phyloP scores from a whole-genome alignment of 75 land plant species.

The Azolla pinnata region DNA sequence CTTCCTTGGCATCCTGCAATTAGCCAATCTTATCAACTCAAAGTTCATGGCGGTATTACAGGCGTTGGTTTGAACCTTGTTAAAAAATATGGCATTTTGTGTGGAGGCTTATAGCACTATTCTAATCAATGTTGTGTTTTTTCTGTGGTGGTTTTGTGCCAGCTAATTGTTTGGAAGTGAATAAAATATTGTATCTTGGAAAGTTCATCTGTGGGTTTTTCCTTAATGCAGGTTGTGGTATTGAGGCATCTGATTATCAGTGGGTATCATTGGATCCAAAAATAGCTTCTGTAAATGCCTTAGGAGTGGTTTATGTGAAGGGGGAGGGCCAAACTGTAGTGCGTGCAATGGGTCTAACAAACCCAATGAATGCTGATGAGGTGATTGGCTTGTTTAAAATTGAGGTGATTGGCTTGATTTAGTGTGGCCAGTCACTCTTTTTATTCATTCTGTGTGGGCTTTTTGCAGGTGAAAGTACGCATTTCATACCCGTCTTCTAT shows the following conservation, averaged over 20 bases:
- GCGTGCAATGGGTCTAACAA: constrained; percentile 56
- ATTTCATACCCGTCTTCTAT: constrained; percentile 71
- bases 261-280: constrained; percentile 68
- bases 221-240: constrained; percentile 62
- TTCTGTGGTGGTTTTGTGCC: constrained; percentile 1
- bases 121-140: too few species aligned
- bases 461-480: constrained; percentile 46
- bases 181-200: not conserved
- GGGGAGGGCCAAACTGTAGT: constrained; percentile 63
- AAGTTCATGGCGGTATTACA: constrained; percentile 65
- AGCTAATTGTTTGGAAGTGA: too few species aligned
- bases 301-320: constrained; percentile 52
- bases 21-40: constrained; percentile 57
- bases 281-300: constrained; percentile 50
- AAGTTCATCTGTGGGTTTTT: not conserved
- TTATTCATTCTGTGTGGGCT: constrained; percentile 3
- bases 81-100: too few species aligned
- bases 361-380: constrained; percentile 76
- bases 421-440: not conserved
- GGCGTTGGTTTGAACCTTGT: too few species aligned
- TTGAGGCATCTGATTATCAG: constrained; percentile 41
- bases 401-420: not conserved
- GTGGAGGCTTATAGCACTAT: too few species aligned
- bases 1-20: constrained; percentile 76
- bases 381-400: constrained; percentile 14